Evolutionary conservation across 2,329 filamentous ascomycete species (phyloP).

Genomic region (Bipolaris oryzae): DNA sequence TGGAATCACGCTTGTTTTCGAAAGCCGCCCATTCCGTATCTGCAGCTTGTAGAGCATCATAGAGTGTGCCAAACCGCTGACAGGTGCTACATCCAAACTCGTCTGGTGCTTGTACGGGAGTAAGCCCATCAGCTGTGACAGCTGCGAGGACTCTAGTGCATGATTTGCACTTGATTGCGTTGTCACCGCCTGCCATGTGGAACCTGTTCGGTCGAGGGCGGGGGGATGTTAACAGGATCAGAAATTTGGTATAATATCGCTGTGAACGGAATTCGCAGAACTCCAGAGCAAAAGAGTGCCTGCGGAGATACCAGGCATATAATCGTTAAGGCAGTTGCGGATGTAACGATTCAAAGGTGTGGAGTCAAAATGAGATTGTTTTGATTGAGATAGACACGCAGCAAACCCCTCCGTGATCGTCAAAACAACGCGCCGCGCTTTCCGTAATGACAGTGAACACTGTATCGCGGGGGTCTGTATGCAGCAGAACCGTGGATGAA

Average conservation of each 20-base stretch:
- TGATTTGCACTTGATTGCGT: conserved; percentile 13
- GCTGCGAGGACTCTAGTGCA: conserved; percentile 15
- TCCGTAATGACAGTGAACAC: neutral
- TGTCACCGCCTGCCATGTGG: conserved; percentile 4
- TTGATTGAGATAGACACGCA: conserved; percentile 8
- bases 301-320: neutral
- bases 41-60: conserved; percentile 18
- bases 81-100: conserved; percentile 26
- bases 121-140: conserved; percentile 18
- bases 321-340: neutral
- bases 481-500: neutral
- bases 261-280: neutral
- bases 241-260: neutral
- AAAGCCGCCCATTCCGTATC: conserved; percentile 20
- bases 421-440: conserved; percentile 4
- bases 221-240: neutral
- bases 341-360: neutral
- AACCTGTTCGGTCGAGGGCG: neutral
- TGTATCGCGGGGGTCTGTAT: neutral
- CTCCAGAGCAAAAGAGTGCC: neutral
- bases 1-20: conserved; percentile 18
- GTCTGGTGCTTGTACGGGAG: conserved; percentile 4
- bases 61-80: conserved; percentile 21
- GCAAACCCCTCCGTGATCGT: neutral
- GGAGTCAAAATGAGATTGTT: neutral